A percentile compares a stretch with the other conserved stretches of the same genome.
phyloP scores from a whole-genome alignment of 2,329 filamentous ascomycete genomes.

The Sphaerulina musiva region DNA sequence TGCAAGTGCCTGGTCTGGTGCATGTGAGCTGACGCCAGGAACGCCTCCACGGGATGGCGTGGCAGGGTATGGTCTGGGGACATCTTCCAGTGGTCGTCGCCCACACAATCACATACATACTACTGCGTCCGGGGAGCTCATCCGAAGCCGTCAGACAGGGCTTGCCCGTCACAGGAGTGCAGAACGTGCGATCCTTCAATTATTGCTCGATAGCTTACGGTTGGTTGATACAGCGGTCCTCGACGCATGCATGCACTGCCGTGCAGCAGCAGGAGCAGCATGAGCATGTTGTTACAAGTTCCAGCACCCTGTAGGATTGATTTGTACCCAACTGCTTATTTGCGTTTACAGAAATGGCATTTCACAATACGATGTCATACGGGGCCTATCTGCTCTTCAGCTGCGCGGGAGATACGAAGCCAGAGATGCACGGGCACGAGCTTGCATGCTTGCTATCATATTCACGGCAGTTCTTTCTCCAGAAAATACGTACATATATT shows the following conservation, averaged over 20 bases:
- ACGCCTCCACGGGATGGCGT: neutral
- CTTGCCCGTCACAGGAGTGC: too few relatives aligned
- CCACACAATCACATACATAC: neutral
- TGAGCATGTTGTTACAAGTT: too few relatives aligned
- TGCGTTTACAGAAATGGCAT: too few relatives aligned
- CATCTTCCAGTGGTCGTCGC: neutral
- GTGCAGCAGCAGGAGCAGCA: too few relatives aligned
- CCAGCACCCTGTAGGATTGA: too few relatives aligned
- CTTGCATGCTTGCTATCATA: neutral
- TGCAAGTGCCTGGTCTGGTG: neutral
- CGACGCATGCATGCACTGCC: too few relatives aligned
- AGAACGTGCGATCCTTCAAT: too few relatives aligned
- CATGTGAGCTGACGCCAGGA: conserved; percentile 1
- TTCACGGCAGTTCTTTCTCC: neutral
- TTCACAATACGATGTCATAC: neutral
- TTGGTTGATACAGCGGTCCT: too few relatives aligned
- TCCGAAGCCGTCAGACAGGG: too few relatives aligned
- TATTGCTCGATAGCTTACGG: too few relatives aligned
- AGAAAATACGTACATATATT: neutral
- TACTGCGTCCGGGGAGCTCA: neutral
- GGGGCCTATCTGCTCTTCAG: neutral
- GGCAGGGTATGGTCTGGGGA: neutral
- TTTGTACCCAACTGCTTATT: too few relatives aligned
- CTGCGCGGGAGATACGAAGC: neutral
- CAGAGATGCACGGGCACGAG: neutral